A percentile compares a stretch with the other conserved stretches of the same genome.
Evolutionary conservation across 2,329 filamentous ascomycete genomes (phyloP).

Genomic region (Thielaviopsis punctulata): DNA sequence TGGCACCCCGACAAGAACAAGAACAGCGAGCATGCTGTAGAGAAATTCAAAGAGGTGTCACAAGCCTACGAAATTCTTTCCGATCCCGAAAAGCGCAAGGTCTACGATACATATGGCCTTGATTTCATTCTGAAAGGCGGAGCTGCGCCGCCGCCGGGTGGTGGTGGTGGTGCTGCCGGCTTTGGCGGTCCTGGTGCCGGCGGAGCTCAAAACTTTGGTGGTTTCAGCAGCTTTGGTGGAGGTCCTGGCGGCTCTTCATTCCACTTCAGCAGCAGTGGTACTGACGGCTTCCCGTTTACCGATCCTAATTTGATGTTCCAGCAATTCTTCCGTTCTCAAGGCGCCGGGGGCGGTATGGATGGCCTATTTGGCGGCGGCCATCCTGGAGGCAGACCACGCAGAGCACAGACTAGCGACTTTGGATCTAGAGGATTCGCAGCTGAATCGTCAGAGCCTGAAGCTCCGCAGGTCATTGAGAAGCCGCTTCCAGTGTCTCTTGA

Average conservation of each 20-base stretch:
- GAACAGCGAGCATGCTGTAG: constrained; percentile 64
- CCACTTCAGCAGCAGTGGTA: constrained; percentile 22
- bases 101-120: constrained; percentile 86
- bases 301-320: constrained; percentile 72
- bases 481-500: constrained; percentile 67
- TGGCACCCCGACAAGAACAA: constrained; percentile 98
- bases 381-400: background rate
- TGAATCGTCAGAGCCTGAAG: constrained; percentile 47
- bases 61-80: constrained; percentile 97
- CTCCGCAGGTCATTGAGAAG: constrained; percentile 68
- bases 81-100: constrained; percentile 90
- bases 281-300: constrained; percentile 61
- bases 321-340: constrained; percentile 50
- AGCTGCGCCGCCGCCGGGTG: constrained; percentile 44
- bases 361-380: constrained; percentile 13
- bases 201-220: constrained; percentile 27
- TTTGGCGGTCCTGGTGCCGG: constrained; percentile 34
- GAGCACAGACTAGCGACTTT: constrained; percentile 3
- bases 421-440: background rate
- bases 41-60: constrained; percentile 96
- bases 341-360: constrained; percentile 25
- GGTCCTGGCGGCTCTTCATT: constrained; percentile 1
- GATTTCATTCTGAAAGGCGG: constrained; percentile 81
- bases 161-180: constrained; percentile 33
- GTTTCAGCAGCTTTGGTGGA: constrained; percentile 46